Percentiles rank a stretch among this genome's conserved stretches.
Conservation (phyloP, 106 monocot species). For the Triglochin maritima region DNA sequence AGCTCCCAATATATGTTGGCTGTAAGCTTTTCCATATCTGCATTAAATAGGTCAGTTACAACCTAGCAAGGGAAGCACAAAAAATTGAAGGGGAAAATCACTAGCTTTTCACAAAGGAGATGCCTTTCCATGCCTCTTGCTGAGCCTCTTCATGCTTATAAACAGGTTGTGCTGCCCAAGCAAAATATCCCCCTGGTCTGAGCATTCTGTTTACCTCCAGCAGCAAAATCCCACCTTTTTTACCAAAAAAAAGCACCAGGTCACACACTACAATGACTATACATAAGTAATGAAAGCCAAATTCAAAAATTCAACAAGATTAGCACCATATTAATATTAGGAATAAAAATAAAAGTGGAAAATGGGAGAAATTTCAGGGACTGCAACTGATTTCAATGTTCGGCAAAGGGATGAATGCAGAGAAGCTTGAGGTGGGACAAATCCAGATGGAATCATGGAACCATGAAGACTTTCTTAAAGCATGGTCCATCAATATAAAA, state of each 20-base stretch:
- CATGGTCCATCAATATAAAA: no score
- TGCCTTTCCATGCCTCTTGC: constrained; percentile 83
- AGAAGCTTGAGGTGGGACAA: no score
- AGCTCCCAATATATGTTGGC: constrained; percentile 73
- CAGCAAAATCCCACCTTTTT: constrained; percentile 83
- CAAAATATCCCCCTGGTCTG: constrained; percentile 95
- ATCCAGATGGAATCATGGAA: no score
- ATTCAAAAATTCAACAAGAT: not conserved
- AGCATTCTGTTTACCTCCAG: constrained; percentile 93
- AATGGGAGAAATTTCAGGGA: no score
- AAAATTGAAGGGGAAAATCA: no score
- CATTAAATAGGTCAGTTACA: not conserved
- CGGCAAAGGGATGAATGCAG: no score
- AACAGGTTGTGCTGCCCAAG: constrained; percentile 94
- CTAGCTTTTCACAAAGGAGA: not conserved
- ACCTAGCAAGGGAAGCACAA: constrained; percentile 1
- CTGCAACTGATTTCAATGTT: no score
- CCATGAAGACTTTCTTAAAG: no score
- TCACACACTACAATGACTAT: not conserved
- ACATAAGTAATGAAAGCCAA: not conserved
- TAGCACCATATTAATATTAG: no score
- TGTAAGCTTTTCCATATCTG: constrained; percentile 90
- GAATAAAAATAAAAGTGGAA: no score
- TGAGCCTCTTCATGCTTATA: constrained; percentile 88
- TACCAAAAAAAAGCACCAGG: constrained; percentile 1